phyloP scores from a whole-genome alignment of 192 early-diverging fungal species.

The Backusella parvicylindrica region DNA sequence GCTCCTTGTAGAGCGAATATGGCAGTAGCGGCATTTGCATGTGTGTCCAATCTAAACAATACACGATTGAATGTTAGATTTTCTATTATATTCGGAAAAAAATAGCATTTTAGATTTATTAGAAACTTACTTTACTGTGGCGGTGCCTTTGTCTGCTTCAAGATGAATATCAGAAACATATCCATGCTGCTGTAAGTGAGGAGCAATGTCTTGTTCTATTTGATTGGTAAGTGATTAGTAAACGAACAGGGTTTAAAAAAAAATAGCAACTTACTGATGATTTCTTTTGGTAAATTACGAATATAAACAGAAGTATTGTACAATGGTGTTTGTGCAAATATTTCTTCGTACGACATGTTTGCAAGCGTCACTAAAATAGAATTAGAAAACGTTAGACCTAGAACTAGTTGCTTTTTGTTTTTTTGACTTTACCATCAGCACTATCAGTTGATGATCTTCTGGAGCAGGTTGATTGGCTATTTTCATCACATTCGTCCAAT shows the following conservation, averaged over 20 bases:
- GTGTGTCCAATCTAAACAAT: conserved; percentile 67
- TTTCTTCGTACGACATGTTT: conserved; percentile 63
- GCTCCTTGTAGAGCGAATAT: conserved; percentile 79
- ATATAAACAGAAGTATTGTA: conserved; percentile 89
- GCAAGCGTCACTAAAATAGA: conserved; percentile 4
- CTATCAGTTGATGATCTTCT: conserved; percentile 1
- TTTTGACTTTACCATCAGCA: neutral
- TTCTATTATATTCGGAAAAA: neutral
- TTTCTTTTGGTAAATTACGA: conserved; percentile 77
- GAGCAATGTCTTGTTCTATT: conserved; percentile 59
- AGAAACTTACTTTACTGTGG: conserved; percentile 71
- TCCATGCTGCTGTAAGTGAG: conserved; percentile 78
- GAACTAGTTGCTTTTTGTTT: neutral
- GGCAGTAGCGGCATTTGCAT: conserved; percentile 84
- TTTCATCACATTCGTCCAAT: conserved; percentile 58
- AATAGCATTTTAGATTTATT: neutral
- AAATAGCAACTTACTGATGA: conserved; percentile 32
- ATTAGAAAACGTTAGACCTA: neutral
- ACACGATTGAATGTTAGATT: neutral
- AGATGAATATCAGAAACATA: conserved; percentile 74
- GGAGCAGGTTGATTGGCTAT: neutral
- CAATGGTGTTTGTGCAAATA: conserved; percentile 70
- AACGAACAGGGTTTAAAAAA: neutral
- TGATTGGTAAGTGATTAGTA: neutral
- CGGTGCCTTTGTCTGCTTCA: conserved; percentile 82